Base-by-base conservation (phyloP, 345 rosid genomes). In the Aegle marmelos region DNA sequence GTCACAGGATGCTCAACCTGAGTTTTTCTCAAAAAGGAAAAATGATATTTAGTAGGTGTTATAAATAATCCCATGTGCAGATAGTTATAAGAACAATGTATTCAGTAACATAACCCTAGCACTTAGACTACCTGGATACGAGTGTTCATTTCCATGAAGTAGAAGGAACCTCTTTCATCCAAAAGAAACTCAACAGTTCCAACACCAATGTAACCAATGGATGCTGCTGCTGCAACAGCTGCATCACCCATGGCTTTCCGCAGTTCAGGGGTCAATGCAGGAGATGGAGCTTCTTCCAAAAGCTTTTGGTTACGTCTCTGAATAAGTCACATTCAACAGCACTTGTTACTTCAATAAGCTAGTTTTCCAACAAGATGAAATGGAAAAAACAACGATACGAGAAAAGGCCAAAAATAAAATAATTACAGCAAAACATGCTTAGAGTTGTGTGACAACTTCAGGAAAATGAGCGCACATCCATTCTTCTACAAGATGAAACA, bases 61-160 rank as follows among this genome's bases (percentile, higher is more conserved):
- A 48, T 60, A 48, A 72, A 58, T 22, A 75, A 59, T 31, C 76
- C 19, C 31, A 30, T n/a, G 71, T 8, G 56, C 27, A 48, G 58
- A 28, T 21, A 56, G 9, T 57, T 59, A 14, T 21, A 57, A 6
- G 25, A 72, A 79, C 27, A 60, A 66, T 30, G 13, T 22, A 75
- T 54, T 50, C 53, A 41, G 74, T 22, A 68, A 57, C 37, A 36
- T 14, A 73, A 58, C 66, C 50, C 17, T 24, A 30, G 67, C 33
- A 62, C 58, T 62, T n/a, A 27, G 30, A 63, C 75, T 28, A 93
- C 99, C 99, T 96, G 99, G 82, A 96, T 94, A 83, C 99, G 89
- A 74, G 99, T 94, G 83, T 93, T 96, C 99, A 96, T 96, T 91
- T 96, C 99, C 99, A 96, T 96, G 88, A 96, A 96, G 85, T 92